Percentiles rank a stretch among this genome's conserved stretches.
phyloP scores from a whole-genome alignment of 2,329 filamentous ascomycete species.

The Sporothrix curviconia region DNA sequence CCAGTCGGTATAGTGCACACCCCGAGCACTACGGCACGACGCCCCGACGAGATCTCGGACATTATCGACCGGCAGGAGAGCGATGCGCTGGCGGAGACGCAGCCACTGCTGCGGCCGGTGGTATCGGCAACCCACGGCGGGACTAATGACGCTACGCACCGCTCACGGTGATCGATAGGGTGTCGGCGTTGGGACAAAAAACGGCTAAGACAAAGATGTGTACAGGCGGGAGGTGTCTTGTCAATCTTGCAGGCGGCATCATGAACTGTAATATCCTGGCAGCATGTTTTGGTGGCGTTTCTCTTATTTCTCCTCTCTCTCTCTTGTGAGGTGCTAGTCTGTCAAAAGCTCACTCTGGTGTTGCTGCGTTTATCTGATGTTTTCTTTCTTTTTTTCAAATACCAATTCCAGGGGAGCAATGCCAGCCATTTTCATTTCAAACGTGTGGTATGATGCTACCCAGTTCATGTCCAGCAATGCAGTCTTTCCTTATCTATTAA shows the following conservation, averaged over 20 bases:
- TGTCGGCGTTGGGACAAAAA: no score
- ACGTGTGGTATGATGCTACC: no score
- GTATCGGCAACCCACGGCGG: constrained; percentile 38
- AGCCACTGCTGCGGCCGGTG: constrained; percentile 44
- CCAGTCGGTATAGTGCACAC: constrained; percentile 45
- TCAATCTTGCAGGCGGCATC: background rate
- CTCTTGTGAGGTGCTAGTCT: no score
- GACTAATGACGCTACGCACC: constrained; percentile 10
- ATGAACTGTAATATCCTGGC: background rate
- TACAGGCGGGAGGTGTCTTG: no score
- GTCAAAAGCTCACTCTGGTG: no score
- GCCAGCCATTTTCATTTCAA: background rate
- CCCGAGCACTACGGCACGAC: constrained; percentile 46
- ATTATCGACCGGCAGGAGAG: constrained; percentile 44
- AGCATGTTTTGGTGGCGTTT: background rate
- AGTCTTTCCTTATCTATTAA: background rate
- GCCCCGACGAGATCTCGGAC: constrained; percentile 44
- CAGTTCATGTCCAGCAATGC: no score
- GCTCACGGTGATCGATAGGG: background rate
- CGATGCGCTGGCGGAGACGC: constrained; percentile 43
- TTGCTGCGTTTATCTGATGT: no score
- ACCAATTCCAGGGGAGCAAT: background rate
- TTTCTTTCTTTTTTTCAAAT: background rate
- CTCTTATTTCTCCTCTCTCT: background rate
- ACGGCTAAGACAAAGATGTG: no score